A percentile compares a stretch with the other conserved stretches of the same genome.
These are phyloP conservation scores for Plasmodium cynomolgi DNA, from an alignment of 169 alveolate genomes.

Conservation along the genomic window DNA sequence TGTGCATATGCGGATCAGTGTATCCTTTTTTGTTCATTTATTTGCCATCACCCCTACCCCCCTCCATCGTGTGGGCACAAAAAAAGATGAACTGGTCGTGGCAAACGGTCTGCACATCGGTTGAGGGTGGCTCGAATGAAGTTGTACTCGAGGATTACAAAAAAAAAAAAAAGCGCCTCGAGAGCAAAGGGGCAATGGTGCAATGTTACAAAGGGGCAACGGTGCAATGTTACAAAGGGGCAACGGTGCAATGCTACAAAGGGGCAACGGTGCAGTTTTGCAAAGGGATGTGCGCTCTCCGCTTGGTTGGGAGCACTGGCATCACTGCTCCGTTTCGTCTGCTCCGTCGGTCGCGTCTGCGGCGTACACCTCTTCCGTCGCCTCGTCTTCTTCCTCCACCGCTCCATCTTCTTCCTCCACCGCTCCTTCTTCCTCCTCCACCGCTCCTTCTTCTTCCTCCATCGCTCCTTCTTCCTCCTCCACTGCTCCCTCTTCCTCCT, in stretches of 20 bases:
- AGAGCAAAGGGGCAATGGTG: no score
- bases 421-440: neutral
- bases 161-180: neutral
- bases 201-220: no score
- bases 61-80: neutral
- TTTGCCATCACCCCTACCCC: neutral
- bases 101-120: neutral
- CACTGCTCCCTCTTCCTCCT: neutral
- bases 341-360: neutral
- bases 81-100: neutral
- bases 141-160: neutral
- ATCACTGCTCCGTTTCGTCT: neutral
- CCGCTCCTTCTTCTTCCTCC: neutral
- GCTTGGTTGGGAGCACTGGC: neutral
- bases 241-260: neutral
- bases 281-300: neutral
- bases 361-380: neutral
- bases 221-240: neutral
- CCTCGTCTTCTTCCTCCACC: neutral
- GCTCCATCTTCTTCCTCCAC: neutral
- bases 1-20: neutral
- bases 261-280: neutral
- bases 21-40: neutral
- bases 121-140: neutral
- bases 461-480: neutral